Base-by-base conservation (phyloP, 371 early-diverging fungal species). In the Mucor mucedo region DNA sequence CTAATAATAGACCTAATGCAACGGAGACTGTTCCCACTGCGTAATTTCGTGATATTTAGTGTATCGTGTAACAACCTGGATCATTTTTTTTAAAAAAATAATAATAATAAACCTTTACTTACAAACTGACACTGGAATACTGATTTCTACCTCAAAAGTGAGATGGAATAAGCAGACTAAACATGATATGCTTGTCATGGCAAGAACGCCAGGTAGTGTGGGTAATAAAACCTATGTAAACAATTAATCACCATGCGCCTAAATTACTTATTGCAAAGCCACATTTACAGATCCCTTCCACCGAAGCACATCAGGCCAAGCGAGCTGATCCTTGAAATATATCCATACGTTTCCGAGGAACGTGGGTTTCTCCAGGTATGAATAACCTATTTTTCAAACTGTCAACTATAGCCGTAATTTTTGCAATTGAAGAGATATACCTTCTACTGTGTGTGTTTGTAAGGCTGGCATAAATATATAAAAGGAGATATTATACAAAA, bases 1-100 rank as follows among this genome's bases (percentile, higher is more conserved):
- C 91, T 32, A 91, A 76, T n/a, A 91, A 76, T 68, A 90, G 68
- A 77, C 87, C 89, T 9, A 92, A 76, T 14, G 88, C 87, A 33
- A 89, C 85, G 32, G 60, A 60, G 85, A 82, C 42, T 29, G 44
- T 56, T 28, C 44, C 29, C n/a, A 42, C 41, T 42, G 21, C 27
- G 32, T 30, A 10, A 13, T 32, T 11, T 27, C 8, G 28, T 16
- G 28, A 30, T 14, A 29, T 13, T 30, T 42, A 32, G 45, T 13
- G 30, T 7, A 30, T 30, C 50, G 50, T 50, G 50, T 50, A 50
- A 50, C 50, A 4, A 21, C 5, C 27, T 21, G 8, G 47, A 47
- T 47, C 47, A 47, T 21, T 45, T 16, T 16, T 45, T 21, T 45
- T 44, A 44, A 16, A 5, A 47, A 47, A 47, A 21, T 7, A 5